A percentile compares a stretch with the other conserved stretches of the same genome.
Conservation (phyloP, 495 filamentous ascomycete genomes). For the Neurospora africana region DNA sequence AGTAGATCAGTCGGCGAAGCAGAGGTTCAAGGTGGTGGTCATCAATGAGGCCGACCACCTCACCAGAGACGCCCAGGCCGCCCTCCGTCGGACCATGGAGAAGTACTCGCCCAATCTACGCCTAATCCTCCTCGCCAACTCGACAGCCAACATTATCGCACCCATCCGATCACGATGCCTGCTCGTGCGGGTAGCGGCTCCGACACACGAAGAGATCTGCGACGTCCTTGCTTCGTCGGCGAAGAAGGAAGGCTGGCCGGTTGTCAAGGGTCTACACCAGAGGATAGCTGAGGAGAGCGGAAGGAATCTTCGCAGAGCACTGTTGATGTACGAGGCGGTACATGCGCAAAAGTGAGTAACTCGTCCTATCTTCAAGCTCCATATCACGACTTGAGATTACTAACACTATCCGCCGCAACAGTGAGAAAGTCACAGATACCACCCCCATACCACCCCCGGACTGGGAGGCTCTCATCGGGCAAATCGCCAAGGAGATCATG, state of each 20-base stretch:
- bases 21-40: constrained; percentile 95
- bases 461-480: constrained; percentile 81
- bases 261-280: constrained; percentile 58
- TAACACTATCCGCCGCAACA: constrained; percentile 20
- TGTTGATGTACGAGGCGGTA: constrained; percentile 93
- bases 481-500: constrained; percentile 85
- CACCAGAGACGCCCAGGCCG: constrained; percentile 89
- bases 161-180: constrained; percentile 85
- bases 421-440: constrained; percentile 80
- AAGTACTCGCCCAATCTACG: constrained; percentile 94
- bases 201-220: constrained; percentile 74
- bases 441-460: constrained; percentile 89
- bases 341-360: constrained; percentile 82
- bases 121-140: constrained; percentile 85
- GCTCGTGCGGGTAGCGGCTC: constrained; percentile 84
- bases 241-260: constrained; percentile 63
- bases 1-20: constrained; percentile 78
- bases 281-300: constrained; percentile 87
- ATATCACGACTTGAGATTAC: constrained; percentile 3
- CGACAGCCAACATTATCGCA: constrained; percentile 93
- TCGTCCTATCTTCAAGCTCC: neutral
- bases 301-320: constrained; percentile 75
- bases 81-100: constrained; percentile 93
- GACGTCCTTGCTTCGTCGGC: constrained; percentile 64
- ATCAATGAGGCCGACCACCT: constrained; percentile 99